These are phyloP conservation scores for Tetracentron sinense DNA, from an alignment of 164 flowering plant species.

Conservation along the genomic window DNA sequence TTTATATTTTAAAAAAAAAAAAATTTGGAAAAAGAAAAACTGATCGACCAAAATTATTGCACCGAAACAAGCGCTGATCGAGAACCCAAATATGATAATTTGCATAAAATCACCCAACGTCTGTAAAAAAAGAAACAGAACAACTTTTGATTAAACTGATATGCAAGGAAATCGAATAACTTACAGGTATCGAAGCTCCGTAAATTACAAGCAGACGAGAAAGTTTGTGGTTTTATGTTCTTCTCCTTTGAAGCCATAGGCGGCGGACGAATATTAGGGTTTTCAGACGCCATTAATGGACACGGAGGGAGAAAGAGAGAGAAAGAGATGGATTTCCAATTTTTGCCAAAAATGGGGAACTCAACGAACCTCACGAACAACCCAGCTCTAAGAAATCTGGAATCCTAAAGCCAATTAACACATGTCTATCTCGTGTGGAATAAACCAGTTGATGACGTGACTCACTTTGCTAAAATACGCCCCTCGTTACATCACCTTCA, in stretches of 20 bases:
- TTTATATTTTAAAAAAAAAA: neutral
- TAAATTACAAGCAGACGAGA: neutral
- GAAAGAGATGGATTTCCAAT: neutral
- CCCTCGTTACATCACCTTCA: too few relatives aligned
- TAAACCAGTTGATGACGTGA: constrained; percentile 16
- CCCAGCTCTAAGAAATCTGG: constrained; percentile 1
- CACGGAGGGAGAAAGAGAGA: constrained; percentile 13
- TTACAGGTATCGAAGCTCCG: constrained; percentile 7
- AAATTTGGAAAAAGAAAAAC: neutral
- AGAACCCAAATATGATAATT: neutral
- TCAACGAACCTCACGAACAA: constrained; percentile 18
- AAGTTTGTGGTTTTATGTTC: neutral
- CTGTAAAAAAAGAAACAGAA: neutral
- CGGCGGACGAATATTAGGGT: constrained; percentile 33
- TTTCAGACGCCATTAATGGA: constrained; percentile 21
- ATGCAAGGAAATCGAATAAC: neutral
- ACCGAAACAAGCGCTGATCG: too few relatives aligned
- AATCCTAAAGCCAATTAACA: constrained; percentile 15
- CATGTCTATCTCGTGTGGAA: constrained; percentile 10
- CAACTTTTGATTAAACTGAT: neutral
- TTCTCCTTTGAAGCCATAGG: constrained; percentile 7
- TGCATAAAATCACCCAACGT: neutral
- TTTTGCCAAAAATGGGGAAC: constrained; percentile 13
- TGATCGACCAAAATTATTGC: neutral
- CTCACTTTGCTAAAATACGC: neutral